Percentiles rank a stretch among this genome's conserved stretches.
Evolutionary conservation across 495 filamentous ascomycete species (phyloP).

Genomic region (Penicillium roqueforti): DNA sequence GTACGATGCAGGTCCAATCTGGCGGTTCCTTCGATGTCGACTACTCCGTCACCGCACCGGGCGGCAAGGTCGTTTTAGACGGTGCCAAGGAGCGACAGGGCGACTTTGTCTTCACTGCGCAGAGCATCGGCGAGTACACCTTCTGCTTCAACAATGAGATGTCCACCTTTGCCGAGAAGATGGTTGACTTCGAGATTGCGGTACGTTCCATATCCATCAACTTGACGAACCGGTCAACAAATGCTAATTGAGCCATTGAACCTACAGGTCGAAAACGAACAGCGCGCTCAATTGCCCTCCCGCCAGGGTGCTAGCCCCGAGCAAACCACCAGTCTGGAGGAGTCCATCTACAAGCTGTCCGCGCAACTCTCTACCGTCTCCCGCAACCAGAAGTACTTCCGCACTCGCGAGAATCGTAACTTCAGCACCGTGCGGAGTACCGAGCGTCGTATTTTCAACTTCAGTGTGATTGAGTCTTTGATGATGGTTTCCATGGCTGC

Average conservation of each 20-base stretch:
- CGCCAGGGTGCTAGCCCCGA: conserved; percentile 90
- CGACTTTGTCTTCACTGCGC: conserved; percentile 96
- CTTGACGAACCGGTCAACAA: background rate
- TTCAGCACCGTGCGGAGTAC: conserved; percentile 97
- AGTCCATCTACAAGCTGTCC: conserved; percentile 94
- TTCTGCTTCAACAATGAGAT: conserved; percentile 99
- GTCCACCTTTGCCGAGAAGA: conserved; percentile 96
- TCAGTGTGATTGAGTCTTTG: conserved; percentile 84
- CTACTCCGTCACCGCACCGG: conserved; percentile 81
- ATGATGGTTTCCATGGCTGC: conserved; percentile 97
- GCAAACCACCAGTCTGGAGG: conserved; percentile 85
- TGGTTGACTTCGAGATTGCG: conserved; percentile 97
- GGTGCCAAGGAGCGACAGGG: conserved; percentile 92
- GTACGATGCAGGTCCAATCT: conserved; percentile 72
- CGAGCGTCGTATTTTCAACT: conserved; percentile 93
- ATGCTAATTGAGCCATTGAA: conserved; percentile 6
- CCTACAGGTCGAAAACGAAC: conserved; percentile 80
- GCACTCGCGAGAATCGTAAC: conserved; percentile 97
- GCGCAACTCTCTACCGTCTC: conserved; percentile 93
- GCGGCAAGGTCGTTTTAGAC: conserved; percentile 76
- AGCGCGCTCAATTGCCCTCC: conserved; percentile 73
- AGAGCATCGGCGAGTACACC: conserved; percentile 85
- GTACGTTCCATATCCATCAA: conserved; percentile 47
- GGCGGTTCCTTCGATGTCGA: conserved; percentile 95
- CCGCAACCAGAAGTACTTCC: conserved; percentile 98